A percentile compares a stretch with the other conserved stretches of the same genome.
These are phyloP conservation scores for Tuber magnatum DNA, from an alignment of 495 filamentous ascomycete species.

Conservation along the genomic window DNA sequence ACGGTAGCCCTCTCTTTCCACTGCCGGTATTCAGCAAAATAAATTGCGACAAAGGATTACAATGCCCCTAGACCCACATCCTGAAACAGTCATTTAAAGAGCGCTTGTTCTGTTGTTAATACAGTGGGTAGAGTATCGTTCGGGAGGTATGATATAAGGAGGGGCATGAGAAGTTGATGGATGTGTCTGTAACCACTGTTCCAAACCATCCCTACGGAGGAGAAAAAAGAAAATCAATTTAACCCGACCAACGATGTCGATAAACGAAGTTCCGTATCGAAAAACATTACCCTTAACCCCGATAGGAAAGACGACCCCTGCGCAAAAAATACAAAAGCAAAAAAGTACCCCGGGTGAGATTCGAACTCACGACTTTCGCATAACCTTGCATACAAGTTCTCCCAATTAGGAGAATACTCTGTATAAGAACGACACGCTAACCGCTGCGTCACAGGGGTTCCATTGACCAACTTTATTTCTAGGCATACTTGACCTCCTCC, in stretches of 20 bases:
- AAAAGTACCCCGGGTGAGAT: constrained; percentile 37
- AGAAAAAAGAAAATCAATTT: not conserved
- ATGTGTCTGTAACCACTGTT: not conserved
- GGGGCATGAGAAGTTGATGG: no score
- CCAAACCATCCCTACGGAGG: not conserved
- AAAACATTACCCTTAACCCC: not conserved
- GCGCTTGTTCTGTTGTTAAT: no score
- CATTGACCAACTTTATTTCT: constrained; percentile 1
- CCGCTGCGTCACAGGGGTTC: constrained; percentile 38
- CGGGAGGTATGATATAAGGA: no score
- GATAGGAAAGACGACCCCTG: not conserved
- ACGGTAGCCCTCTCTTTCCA: no score
- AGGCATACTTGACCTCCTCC: not conserved
- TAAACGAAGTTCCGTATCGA: not conserved
- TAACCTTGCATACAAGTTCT: constrained; percentile 38
- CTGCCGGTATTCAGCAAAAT: no score
- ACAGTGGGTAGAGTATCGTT: no score
- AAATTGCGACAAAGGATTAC: no score
- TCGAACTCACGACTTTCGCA: constrained; percentile 40
- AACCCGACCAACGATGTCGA: not conserved
- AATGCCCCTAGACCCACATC: no score
- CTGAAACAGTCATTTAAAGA: no score
- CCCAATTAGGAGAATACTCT: constrained; percentile 35
- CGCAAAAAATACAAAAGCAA: constrained; percentile 17
- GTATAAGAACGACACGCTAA: constrained; percentile 40